Percentiles rank a stretch among this genome's conserved stretches.
Conservation (phyloP, 1,284 basidiomycete genomes). For the Fomes fomentarius region DNA sequence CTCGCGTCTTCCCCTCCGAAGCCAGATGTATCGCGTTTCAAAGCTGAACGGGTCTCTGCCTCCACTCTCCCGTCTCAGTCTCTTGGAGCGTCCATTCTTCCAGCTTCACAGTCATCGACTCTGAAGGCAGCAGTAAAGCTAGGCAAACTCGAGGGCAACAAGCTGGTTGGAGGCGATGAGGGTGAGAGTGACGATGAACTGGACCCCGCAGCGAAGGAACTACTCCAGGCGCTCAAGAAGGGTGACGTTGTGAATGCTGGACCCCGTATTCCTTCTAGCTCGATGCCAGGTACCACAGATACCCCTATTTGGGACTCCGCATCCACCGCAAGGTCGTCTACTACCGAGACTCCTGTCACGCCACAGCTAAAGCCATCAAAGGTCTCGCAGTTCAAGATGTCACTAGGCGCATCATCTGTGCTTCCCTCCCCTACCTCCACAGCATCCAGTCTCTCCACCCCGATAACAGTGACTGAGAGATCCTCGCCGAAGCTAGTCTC, state of each 20-base stretch:
- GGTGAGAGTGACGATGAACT: slow-evolving; percentile 61
- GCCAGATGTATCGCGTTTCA: slow-evolving; percentile 63
- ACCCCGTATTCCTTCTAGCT: slow-evolving; percentile 4
- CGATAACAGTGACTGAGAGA: slow-evolving; percentile 29
- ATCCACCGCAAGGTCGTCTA: neutral
- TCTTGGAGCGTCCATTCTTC: slow-evolving; percentile 51
- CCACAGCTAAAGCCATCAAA: slow-evolving; percentile 38
- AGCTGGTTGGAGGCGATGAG: slow-evolving; percentile 55
- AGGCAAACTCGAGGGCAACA: slow-evolving; percentile 61
- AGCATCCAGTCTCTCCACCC: slow-evolving; percentile 29
- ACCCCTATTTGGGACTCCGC: neutral
- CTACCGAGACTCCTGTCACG: neutral
- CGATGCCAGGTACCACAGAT: neutral
- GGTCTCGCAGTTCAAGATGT: slow-evolving; percentile 45
- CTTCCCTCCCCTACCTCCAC: slow-evolving; percentile 7
- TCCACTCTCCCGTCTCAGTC: slow-evolving; percentile 37
- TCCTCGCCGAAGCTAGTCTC: slow-evolving; percentile 37
- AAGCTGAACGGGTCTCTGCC: slow-evolving; percentile 49
- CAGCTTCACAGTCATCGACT: slow-evolving; percentile 52
- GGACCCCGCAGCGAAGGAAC: slow-evolving; percentile 46
- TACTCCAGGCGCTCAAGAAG: slow-evolving; percentile 57
- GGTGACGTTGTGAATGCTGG: slow-evolving; percentile 65
- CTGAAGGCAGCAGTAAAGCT: slow-evolving; percentile 60
- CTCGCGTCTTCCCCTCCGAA: slow-evolving; percentile 43
- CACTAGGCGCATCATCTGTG: slow-evolving; percentile 18